Evolutionary conservation across 2,329 filamentous ascomycete genomes (phyloP), one percentile per base, ranked within the genome.

Genomic region (Talaromyces sp.): DNA sequence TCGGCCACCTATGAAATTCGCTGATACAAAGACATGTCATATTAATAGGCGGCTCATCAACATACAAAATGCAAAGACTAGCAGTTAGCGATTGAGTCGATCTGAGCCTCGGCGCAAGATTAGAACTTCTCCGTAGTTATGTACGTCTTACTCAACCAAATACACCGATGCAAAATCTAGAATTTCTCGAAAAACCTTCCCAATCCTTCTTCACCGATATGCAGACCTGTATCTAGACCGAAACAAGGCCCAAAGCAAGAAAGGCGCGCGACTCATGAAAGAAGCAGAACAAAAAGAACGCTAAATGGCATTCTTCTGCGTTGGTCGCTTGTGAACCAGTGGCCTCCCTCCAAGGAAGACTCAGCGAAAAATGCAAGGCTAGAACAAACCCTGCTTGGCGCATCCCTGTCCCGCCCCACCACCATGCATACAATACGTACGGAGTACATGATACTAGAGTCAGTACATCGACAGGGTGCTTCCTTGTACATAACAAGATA

Each of bases 311-410:
- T 59, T 59, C 37, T 31, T 63, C 61, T 63, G 61, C 50, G 61
- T 27, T 63, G 61, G 61, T 63, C 48, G 13, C 61, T 57, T 57
- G 48, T 63, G 50, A 57, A 56, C 61, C 61, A 63, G 52, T 63
- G 31, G 52, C 39, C 61, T 57, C 61, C 61, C 61, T 27, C 60
- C 59, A 47, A 22, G 3, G 19, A 43, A 41, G 35, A 39, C 19
- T 35, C 54, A 41, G 39, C 39, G 31, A 56, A 22, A 52, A 33
- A 22, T n/a, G 50, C 50, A 58, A 59, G 56, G 22, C 56, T 59
- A 59, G 56, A 59, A 43, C 56, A 59, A 59, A 59, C 56, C 56
- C 56, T 59, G 56, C 56, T 59, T 41, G 56, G 37, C 56, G 13
- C 27, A 54, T 56, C 61, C 33, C 27, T 45, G 33, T 16, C 60